Conservation (phyloP, 768 basidiomycete genomes). For the Leccinum disarticulatum region DNA sequence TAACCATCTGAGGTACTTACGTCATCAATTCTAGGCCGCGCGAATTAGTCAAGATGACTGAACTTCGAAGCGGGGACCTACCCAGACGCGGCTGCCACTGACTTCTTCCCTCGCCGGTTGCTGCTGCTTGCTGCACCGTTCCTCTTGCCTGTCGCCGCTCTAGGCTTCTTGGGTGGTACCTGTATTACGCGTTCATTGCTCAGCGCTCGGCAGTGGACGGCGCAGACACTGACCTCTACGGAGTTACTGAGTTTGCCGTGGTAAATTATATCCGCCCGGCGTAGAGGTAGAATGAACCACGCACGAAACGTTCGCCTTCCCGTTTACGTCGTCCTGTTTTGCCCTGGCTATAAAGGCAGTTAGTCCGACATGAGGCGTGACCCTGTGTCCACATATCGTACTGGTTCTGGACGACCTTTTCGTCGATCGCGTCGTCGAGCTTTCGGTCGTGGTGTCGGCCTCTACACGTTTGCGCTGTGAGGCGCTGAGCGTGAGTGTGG, state of each 20-base stretch:
- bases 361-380: constrained; percentile 2
- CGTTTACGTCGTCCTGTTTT: constrained; percentile 12
- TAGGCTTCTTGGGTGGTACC: constrained; percentile 44
- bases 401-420: constrained; percentile 44
- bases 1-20: constrained; percentile 27
- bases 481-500: constrained; percentile 18
- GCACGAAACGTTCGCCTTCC: constrained; percentile 21
- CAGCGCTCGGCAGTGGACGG: not conserved
- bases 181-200: constrained; percentile 15
- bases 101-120: constrained; percentile 21
- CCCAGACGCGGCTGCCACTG: constrained; percentile 10
- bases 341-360: constrained; percentile 16
- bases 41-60: not conserved
- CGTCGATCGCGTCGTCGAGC: constrained; percentile 43
- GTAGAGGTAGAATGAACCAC: constrained; percentile 14
- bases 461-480: constrained; percentile 60
- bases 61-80: constrained; percentile 6
- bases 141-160: constrained; percentile 27
- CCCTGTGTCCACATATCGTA: constrained; percentile 22
- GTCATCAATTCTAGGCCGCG: constrained; percentile 30
- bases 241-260: constrained; percentile 18
- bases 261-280: constrained; percentile 8
- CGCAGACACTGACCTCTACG: constrained; percentile 25
- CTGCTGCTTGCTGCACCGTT: constrained; percentile 2
- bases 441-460: constrained; percentile 30